A percentile compares a stretch with the other conserved stretches of the same genome.
Conservation (phyloP, 2,329 filamentous ascomycete species). For the Cladophialophora yegresii region DNA sequence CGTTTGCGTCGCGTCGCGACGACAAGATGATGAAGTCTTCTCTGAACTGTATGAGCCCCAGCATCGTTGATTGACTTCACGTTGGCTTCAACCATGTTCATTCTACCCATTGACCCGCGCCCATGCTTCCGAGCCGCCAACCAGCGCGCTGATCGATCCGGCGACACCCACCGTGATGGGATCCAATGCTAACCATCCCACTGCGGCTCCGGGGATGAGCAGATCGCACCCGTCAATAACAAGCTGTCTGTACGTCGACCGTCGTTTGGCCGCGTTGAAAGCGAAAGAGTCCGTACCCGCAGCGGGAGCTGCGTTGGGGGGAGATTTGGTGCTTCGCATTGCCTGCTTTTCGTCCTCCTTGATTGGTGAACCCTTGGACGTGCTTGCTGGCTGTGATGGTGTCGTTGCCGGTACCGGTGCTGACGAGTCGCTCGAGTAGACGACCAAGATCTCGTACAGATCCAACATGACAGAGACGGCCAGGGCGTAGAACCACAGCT, state of each 20-base stretch:
- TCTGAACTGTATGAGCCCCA: not conserved
- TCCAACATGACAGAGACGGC: constrained; percentile 53
- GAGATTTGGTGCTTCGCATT: not conserved
- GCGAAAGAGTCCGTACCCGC: not conserved
- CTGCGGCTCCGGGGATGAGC: constrained; percentile 59
- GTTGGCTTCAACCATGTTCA: not conserved
- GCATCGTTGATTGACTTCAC: not conserved
- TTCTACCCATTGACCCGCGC: constrained; percentile 21
- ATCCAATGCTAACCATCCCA: constrained; percentile 62
- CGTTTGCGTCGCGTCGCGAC: too few relatives aligned
- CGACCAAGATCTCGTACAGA: constrained; percentile 44
- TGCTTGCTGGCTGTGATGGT: not conserved
- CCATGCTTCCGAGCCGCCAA: constrained; percentile 51
- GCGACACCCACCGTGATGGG: constrained; percentile 58
- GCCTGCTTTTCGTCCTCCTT: constrained; percentile 3
- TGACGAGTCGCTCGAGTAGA: not conserved
- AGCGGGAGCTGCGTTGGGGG: not conserved
- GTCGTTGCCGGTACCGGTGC: not conserved
- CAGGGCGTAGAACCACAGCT: constrained; percentile 69
- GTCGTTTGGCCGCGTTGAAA: constrained; percentile 14
- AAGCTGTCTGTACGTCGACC: constrained; percentile 47
- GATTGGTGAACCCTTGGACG: not conserved
- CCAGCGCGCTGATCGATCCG: constrained; percentile 63
- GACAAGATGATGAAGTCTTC: not conserved
- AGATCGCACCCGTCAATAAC: constrained; percentile 64